Evolutionary conservation across 768 basidiomycete species (phyloP).

Genomic region (Rhizopogon vulgaris): DNA sequence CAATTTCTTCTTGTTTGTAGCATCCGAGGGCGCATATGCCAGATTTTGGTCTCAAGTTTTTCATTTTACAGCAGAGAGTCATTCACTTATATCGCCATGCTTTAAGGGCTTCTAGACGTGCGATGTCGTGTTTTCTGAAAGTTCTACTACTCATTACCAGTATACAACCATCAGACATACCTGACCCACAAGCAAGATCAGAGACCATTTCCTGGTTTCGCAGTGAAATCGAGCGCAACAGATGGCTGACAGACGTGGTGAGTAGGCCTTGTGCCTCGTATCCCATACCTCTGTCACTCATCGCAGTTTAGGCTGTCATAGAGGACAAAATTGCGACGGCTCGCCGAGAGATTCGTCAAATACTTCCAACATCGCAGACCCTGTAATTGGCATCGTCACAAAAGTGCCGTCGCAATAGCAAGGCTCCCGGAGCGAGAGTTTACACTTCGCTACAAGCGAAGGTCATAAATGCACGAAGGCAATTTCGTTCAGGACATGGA

Average conservation of each 20-base stretch:
- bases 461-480: neutral
- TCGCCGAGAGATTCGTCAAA: constrained; percentile 54
- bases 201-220: constrained; percentile 75
- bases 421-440: neutral
- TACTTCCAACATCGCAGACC: constrained; percentile 36
- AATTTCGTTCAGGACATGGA: neutral
- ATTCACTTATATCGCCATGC: constrained; percentile 58
- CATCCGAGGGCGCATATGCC: neutral
- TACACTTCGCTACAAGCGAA: neutral
- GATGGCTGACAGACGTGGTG: constrained; percentile 52
- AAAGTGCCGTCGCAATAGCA: neutral
- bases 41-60: constrained; percentile 59
- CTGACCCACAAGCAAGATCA: constrained; percentile 49
- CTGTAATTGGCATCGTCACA: neutral
- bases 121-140: constrained; percentile 3
- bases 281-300: constrained; percentile 7
- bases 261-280: constrained; percentile 1
- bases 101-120: constrained; percentile 67
- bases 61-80: constrained; percentile 59
- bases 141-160: neutral
- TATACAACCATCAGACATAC: constrained; percentile 41
- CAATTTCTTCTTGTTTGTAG: constrained; percentile 3
- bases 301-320: constrained; percentile 40
- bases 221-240: constrained; percentile 61
- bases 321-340: constrained; percentile 53